phyloP scores from a whole-genome alignment of 352 stramenopile genomes.

The Phytophthora idaei region DNA sequence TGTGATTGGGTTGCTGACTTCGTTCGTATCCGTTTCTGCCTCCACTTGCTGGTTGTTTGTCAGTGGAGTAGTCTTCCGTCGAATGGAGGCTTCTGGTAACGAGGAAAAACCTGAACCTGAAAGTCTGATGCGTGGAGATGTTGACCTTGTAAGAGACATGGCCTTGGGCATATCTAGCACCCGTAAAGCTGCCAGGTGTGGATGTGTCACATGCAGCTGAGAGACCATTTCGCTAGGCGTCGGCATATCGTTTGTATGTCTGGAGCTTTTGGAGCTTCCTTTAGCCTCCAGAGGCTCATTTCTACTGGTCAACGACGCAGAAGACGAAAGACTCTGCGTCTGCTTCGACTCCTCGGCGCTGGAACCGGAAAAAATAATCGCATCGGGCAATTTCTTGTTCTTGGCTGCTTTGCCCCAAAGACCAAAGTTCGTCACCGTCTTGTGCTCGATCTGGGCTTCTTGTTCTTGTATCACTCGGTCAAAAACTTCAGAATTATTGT shows the following conservation, averaged over 20 bases:
- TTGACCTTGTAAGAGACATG: constrained; percentile 57
- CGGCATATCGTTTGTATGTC: constrained; percentile 18
- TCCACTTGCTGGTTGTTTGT: constrained; percentile 27
- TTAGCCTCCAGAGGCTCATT: constrained; percentile 8
- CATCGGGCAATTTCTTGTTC: constrained; percentile 47
- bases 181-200: constrained; percentile 22
- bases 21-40: constrained; percentile 3
- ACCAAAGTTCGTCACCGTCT: constrained; percentile 53
- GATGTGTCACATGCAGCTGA: constrained; percentile 38
- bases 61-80: constrained; percentile 6
- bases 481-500: constrained; percentile 23
- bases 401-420: constrained; percentile 65
- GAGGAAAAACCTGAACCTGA: constrained; percentile 25
- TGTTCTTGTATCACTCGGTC: background rate
- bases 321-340: constrained; percentile 3
- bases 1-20: constrained; percentile 46
- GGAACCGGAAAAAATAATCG: constrained; percentile 48
- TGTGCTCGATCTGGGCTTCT: constrained; percentile 24
- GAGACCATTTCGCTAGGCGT: constrained; percentile 43
- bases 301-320: constrained; percentile 7
- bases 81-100: constrained; percentile 29
- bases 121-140: constrained; percentile 52
- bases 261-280: constrained; percentile 3
- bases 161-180: constrained; percentile 29
- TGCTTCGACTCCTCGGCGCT: constrained; percentile 10